Evolutionary conservation across 2,329 filamentous ascomycete species (phyloP), one percentile per base, ranked within the genome.

Genomic region (Claviceps citrina): DNA sequence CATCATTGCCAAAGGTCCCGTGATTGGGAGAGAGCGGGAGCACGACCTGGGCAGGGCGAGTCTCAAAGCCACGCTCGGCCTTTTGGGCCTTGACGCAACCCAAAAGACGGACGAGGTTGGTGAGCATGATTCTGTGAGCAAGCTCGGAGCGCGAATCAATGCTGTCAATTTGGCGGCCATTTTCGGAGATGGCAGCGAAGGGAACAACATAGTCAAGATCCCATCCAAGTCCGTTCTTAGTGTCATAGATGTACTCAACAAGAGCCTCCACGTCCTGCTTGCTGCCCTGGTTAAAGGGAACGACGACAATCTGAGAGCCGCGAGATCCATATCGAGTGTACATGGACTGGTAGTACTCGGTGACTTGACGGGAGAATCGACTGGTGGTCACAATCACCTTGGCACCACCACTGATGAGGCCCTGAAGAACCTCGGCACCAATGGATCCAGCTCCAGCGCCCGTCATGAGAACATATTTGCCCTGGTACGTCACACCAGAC

Each of bases 281-380:
- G 68, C 89, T 96, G 47, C 89, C 91, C 62, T 95, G 87, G 64
- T 98, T 98, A 76, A 98, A 98, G 37, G 93, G 91, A 41, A 96
- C 93, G 41, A 98, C 91, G 31, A 98, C 85, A 41, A 98, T 80
- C 65, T 96, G 87, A 43, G 91, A 96, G 48, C 91, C 91, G 48
- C 85, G 83, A 45, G 85, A 84, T 54, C 91, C 91, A 54, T 83
- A 94, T 45, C 87, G 83, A 46, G 87, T 83, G 62, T 98, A 98
- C 83, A 98, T 96, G 42, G 85, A 79, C 64, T 98, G 91, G 66
- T 98, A 98, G 68, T 96, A 98, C 66, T 98, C 91, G 5, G 91
- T 98, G 42, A 98, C 91, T 61, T 95, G 83, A 34, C 86, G 84
- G 13, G 91, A 98, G 70, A 91, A 98, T 51, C 91, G 80, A 55